Conservation (phyloP, 441 rosid genomes). For the Arabidopsis hybrid region DNA sequence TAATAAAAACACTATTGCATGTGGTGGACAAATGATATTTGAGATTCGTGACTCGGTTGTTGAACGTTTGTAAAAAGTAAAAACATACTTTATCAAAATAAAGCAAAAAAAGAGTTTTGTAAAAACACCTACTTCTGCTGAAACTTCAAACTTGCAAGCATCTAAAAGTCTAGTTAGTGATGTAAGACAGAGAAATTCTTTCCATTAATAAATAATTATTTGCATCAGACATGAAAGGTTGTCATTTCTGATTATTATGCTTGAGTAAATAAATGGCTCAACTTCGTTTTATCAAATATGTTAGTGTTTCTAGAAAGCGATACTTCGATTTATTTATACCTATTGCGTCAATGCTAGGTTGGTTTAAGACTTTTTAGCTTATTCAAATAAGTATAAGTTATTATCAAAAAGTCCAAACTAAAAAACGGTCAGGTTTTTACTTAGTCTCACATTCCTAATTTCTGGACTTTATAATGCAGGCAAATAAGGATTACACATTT, state of each 20-base stretch:
- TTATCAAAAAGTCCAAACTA: not conserved
- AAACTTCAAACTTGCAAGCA: constrained; percentile 24
- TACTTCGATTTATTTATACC: not conserved
- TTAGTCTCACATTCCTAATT: not conserved
- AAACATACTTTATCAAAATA: not conserved
- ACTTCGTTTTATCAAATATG: not conserved
- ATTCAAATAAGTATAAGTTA: not conserved
- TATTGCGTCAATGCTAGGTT: not conserved
- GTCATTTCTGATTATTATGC: not conserved
- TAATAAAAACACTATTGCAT: not conserved
- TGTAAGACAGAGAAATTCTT: not conserved
- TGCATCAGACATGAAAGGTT: not conserved
- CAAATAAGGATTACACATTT: not conserved
- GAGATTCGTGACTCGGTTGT: not conserved
- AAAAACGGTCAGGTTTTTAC: not conserved
- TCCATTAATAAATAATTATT: not conserved
- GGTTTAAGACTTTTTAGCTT: not conserved
- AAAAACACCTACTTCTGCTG: not conserved
- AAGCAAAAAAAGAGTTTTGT: not conserved
- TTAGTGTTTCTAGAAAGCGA: constrained; percentile 13
- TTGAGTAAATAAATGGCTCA: not conserved
- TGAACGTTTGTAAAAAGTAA: not conserved
- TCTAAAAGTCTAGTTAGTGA: constrained; percentile 17
- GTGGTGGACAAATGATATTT: constrained; percentile 20
- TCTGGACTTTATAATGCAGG: not conserved